Conservation (phyloP, 805 yeast genomes). For the Starmerella geochares region DNA sequence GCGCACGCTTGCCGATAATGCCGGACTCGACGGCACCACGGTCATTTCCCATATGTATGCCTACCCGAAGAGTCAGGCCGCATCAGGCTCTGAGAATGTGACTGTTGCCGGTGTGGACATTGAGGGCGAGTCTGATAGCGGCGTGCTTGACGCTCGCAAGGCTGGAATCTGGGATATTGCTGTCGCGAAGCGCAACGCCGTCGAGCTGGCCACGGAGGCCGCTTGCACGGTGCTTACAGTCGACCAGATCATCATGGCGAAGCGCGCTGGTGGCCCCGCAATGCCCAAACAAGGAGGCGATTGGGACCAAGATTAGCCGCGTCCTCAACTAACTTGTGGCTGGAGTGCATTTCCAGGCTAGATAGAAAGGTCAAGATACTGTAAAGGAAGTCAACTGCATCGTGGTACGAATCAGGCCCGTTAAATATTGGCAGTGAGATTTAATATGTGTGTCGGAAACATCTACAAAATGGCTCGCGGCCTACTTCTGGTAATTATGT, state of each 20-base stretch:
- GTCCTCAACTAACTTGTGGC: neutral
- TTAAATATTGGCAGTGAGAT: no score
- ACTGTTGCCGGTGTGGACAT: slow-evolving; percentile 57
- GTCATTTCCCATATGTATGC: slow-evolving; percentile 83
- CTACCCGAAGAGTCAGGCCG: slow-evolving; percentile 43
- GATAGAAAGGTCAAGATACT: neutral
- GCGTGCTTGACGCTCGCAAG: slow-evolving; percentile 58
- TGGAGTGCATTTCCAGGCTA: neutral
- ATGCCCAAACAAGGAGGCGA: slow-evolving; percentile 58
- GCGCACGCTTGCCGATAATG: slow-evolving; percentile 82
- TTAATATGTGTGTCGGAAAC: no score
- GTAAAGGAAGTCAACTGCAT: no score
- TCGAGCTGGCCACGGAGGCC: slow-evolving; percentile 90
- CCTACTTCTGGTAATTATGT: no score
- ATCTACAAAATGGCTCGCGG: no score
- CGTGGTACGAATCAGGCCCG: no score
- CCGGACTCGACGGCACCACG: slow-evolving; percentile 85
- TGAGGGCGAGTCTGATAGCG: slow-evolving; percentile 55
- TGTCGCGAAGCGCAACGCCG: slow-evolving; percentile 73
- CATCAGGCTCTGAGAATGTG: no score
- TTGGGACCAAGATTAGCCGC: slow-evolving; percentile 28
- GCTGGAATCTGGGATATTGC: slow-evolving; percentile 70
- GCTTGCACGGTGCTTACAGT: slow-evolving; percentile 82
- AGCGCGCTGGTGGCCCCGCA: slow-evolving; percentile 95
- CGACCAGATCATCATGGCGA: slow-evolving; percentile 97